A percentile compares a stretch with the other conserved stretches of the same genome.
Conservation (phyloP, 371 early-diverging fungal species). For the Mortierella sp. region DNA sequence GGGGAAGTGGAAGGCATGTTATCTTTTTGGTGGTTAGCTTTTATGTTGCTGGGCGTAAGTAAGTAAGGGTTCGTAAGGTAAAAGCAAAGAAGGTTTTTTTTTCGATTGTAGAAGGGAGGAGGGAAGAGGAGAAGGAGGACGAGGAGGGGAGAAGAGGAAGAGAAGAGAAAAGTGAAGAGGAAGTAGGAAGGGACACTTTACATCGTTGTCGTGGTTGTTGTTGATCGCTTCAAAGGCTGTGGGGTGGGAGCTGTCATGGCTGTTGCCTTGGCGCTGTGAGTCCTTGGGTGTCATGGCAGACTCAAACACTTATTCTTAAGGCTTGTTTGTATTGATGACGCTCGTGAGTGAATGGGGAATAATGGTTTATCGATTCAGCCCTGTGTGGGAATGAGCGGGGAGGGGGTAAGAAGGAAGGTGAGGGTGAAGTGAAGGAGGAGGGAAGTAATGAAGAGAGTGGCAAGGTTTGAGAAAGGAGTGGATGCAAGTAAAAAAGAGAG, state of each 20-base stretch:
- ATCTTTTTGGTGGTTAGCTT: conserved; percentile 4
- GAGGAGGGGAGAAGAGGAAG: neutral
- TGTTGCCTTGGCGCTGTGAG: conserved; percentile 2
- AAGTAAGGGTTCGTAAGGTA: neutral
- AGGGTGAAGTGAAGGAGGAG: neutral
- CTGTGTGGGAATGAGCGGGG: neutral
- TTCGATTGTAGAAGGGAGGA: neutral
- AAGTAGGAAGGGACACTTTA: neutral
- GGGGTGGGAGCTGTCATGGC: neutral
- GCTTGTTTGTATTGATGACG: neutral
- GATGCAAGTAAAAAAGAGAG: neutral
- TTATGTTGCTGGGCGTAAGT: neutral
- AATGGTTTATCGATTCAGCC: neutral
- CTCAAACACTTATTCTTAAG: neutral
- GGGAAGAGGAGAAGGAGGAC: neutral
- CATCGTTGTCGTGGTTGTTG: neutral
- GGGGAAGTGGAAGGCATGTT: neutral
- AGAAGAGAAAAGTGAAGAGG: neutral
- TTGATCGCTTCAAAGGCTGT: neutral
- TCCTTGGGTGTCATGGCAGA: neutral
- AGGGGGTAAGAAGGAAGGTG: neutral
- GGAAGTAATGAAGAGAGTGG: neutral
- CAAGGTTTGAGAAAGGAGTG: neutral
- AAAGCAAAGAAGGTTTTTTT: conserved; percentile 6
- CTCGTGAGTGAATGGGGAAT: neutral